Evolutionary conservation across 805 yeast species (phyloP), one percentile per base, ranked within the genome.

Genomic region (Sugiyamaella floridensis): DNA sequence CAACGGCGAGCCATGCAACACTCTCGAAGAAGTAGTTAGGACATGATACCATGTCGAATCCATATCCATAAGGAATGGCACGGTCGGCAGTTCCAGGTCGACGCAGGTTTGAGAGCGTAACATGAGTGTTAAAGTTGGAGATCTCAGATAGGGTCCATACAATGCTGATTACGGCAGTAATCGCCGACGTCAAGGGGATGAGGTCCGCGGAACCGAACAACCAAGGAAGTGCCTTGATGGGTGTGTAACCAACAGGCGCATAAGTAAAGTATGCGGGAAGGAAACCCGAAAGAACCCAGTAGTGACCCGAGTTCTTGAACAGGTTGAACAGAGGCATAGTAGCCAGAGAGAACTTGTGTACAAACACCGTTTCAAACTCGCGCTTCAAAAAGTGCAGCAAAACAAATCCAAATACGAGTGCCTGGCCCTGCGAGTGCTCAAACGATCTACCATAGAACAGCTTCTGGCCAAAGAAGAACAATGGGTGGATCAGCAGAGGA

Each of bases 21-120:
- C 80, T 72, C 75, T 93, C 99, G 67, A 89, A 92, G 60, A 89
- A 85, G 69, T 93, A 93, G 73, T 93, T 93, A 59, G 99, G 99
- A 68, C 89, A 86, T n/a, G 93, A 82, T 37, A 90, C 86, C 53
- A 75, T 69, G 55, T 80, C 76, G 66, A 93, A 93, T 9, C 92
- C 86, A 61, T 87, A 95, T 16, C 96, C 97, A 56, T 76, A 75
- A 19, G 98, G 95, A 60, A 86, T 83, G 47, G 73, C 77, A 58
- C 84, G 84, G 54, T 77, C 82, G 53, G 76, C 81, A 48, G 80
- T 72, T 43, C 80, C 81, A 43, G 72, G 76, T 3, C 76, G 63
- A 61, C 93, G 76, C 58, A 86, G 71, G 28, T 66, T 57, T 8
- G 77, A 62, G 46, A 93, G 78, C 52, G 79, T 81, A 52, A 77